Conservation (phyloP, 2,329 filamentous ascomycete genomes). For the Talaromyces sp. region DNA sequence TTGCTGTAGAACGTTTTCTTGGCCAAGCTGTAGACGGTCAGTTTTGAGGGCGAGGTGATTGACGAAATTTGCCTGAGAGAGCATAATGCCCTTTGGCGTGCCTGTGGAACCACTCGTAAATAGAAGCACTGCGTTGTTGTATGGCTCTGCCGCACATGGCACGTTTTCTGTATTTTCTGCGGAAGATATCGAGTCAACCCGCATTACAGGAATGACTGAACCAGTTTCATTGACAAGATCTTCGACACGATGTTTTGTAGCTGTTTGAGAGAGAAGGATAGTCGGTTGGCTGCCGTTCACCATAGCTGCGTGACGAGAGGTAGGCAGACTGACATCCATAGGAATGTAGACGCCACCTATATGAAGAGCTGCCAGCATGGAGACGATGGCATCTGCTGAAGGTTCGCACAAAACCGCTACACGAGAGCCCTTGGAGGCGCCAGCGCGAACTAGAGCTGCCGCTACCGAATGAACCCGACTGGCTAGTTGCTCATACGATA, state of each 20-base stretch:
- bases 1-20: conserved; percentile 11
- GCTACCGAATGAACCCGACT: conserved; percentile 31
- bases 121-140: conserved; percentile 11
- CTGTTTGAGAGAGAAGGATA: conserved; percentile 22
- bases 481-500: conserved; percentile 33
- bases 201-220: background rate
- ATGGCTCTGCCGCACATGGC: background rate
- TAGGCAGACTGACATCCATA: conserved; percentile 31
- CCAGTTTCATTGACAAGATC: background rate
- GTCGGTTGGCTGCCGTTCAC: conserved; percentile 21
- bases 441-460: conserved; percentile 15
- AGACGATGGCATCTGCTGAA: background rate
- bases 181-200: background rate
- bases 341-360: conserved; percentile 31
- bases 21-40: background rate
- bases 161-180: background rate
- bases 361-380: conserved; percentile 29
- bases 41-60: conserved; percentile 12
- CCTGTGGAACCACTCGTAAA: conserved; percentile 22
- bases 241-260: conserved; percentile 8
- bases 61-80: conserved; percentile 13
- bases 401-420: conserved; percentile 38
- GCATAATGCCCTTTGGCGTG: conserved; percentile 32
- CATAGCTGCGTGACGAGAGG: conserved; percentile 25
- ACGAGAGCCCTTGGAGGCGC: conserved; percentile 10